Evolutionary conservation across 805 yeast species (phyloP), one percentile per base, ranked within the genome.

Genomic region (Pichia ethanolica): DNA sequence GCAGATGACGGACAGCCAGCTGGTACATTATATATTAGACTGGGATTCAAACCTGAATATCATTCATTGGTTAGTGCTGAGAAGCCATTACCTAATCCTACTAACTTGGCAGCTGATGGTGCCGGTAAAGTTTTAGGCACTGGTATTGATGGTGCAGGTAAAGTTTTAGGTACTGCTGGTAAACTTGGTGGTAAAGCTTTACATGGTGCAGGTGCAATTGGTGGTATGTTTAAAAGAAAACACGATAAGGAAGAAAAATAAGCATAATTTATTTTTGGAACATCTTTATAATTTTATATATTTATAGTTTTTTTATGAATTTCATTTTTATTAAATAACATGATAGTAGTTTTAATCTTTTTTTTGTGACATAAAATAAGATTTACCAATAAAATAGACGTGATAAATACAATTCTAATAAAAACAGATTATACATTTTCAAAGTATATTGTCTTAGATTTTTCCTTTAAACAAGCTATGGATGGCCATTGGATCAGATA

Each of bases 1-100:
- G 76, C 74, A 46, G 75, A 75, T 42, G 70, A 73, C 47, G 77
- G 72, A 5, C 67, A 70, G 14, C 77, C 76, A 34, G 84, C 83
- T 12, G 98, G 98, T 59, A 69, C 72, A 5, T 70, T 85, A 5
- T 77, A 75, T 51, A 65, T 89, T 46, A 73, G 73, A 46, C 70
- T 84, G 48, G 63, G 74, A 4, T 89, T 89, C 71, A 73, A 75
- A 55, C 95, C 97, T 3, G 79, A 78, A 41, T 87, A 84, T 59
- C 74, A 89, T 13, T 63, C 68, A 3, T 12, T 59, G 13, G 49
- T 64, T 26, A 60, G 63, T 51, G 68, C 81, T 38, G 72, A 70
- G 46, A 74, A 77, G 52, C 59, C 60, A 45, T 47, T 77, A 59
- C 54, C 72, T 12, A 59, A 70, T 53, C 56, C 68, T 57, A 55